Evolutionary conservation across 1,139 yeast species (phyloP).

Genomic region (Geotrichum restrictum): DNA sequence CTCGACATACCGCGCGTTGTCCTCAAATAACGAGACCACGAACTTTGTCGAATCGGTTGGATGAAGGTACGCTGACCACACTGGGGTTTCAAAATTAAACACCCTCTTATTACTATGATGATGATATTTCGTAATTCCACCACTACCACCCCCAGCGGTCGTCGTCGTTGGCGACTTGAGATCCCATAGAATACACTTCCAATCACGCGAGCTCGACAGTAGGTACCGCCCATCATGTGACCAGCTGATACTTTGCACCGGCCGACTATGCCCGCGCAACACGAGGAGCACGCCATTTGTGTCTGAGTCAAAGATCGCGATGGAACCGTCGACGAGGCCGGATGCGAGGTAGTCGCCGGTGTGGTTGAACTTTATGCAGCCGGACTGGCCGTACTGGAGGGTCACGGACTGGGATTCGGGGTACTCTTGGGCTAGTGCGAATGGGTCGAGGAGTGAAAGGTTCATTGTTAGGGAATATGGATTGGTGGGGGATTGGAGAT

Average conservation of each 20-base stretch:
- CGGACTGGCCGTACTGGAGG: constrained; percentile 66
- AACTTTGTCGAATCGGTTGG: constrained; percentile 47
- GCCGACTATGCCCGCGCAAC: constrained; percentile 61
- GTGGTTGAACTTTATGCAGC: constrained; percentile 64
- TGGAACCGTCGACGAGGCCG: constrained; percentile 76
- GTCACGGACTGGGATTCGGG: constrained; percentile 78
- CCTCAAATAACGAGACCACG: constrained; percentile 47
- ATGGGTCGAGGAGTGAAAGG: constrained; percentile 83
- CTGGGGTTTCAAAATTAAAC: constrained; percentile 61
- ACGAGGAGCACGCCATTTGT: constrained; percentile 56
- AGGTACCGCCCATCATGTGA: constrained; percentile 67
- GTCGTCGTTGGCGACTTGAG: too few species aligned
- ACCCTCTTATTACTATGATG: constrained; percentile 39
- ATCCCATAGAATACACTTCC: constrained; percentile 84
- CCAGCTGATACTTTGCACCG: constrained; percentile 78
- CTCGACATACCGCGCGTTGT: constrained; percentile 35
- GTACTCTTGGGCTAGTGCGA: constrained; percentile 85
- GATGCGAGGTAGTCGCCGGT: constrained; percentile 87
- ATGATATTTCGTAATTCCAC: too few species aligned
- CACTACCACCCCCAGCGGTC: too few species aligned
- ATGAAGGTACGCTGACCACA: constrained; percentile 64
- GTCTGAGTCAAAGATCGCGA: constrained; percentile 73
- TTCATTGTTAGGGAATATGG: constrained; percentile 52
- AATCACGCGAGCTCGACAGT: constrained; percentile 76
- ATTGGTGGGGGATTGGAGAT: too few species aligned